These are phyloP conservation scores for Neofusicoccum ribis DNA, from an alignment of 2,329 filamentous ascomycete species.

Conservation along the genomic window DNA sequence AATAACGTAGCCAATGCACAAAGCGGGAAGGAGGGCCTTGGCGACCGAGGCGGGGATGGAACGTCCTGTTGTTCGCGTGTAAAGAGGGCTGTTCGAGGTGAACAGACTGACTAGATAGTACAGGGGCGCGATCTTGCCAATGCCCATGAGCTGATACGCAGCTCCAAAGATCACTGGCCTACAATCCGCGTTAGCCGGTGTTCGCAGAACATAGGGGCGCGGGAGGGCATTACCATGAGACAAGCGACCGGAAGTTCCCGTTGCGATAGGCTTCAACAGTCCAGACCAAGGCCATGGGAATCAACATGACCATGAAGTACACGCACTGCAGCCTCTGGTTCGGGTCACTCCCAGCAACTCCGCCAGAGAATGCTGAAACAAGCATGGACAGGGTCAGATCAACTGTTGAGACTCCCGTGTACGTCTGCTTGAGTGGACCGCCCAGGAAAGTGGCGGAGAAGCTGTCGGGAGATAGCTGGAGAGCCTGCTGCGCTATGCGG, in stretches of 20 bases:
- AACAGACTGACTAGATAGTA: slow-evolving; percentile 27
- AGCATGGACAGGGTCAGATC: not conserved
- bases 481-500: not conserved
- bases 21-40: slow-evolving; percentile 26
- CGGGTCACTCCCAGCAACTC: not conserved
- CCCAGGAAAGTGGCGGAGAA: not conserved
- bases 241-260: not conserved
- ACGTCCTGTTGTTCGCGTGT: slow-evolving; percentile 22
- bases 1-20: slow-evolving; percentile 28
- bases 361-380: not conserved
- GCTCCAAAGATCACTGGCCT: slow-evolving; percentile 13
- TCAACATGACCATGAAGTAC: slow-evolving; percentile 14
- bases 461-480: not conserved
- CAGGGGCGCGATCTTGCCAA: slow-evolving; percentile 26
- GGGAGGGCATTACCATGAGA: slow-evolving; percentile 8
- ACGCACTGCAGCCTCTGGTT: slow-evolving; percentile 16
- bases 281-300: slow-evolving; percentile 15
- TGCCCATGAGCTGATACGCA: slow-evolving; percentile 3
- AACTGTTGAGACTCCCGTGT: not conserved
- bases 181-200: not conserved
- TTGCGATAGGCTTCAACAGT: slow-evolving; percentile 18
- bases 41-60: slow-evolving; percentile 24
- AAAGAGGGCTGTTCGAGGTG: slow-evolving; percentile 19
- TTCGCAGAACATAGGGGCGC: too few relatives aligned
- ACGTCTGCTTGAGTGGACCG: not conserved